Base-by-base conservation (phyloP, 2,329 filamentous ascomycete species). In the Nemania diffusa region DNA sequence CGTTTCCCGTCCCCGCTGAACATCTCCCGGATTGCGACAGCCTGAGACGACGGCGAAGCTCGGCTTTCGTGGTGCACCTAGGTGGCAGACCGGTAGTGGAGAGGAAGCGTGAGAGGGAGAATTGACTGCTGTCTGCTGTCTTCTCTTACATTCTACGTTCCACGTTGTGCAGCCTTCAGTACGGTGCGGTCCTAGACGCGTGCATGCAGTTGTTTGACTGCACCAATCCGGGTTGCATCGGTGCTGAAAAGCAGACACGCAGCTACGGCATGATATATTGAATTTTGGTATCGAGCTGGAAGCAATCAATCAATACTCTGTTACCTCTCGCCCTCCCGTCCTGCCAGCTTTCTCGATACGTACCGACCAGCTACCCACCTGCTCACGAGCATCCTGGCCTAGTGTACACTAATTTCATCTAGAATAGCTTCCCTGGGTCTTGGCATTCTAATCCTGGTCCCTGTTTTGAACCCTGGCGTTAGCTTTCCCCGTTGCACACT, bases 401-500 rank as follows among this genome's bases (percentile, higher is more conserved):
- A 20, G 34, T 26, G 57, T 60, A 26, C 46, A 26, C 22, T 50
- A 68, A 65, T 65, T 55, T 61, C 52, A 68, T 62, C 62, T 56
- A 67, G 65, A 67, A 69, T 67, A 64, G 29, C 64, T 70, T 56
- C 60, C 67, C 42, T 67, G 60, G 9, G 40, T 51, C 65, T 64
- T 70, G 68, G 62, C 62, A 13, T 37, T 6, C 32, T 32, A 44
- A 67, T 66, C 67, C 65, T 71, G 63, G 65, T 64, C 72, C 73
- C 67, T 70, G 72, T 67, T 59, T 59, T 57, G 29, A 68, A 69
- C 72, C 73, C 72, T 73, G 70, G 60, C 71, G 46, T 8, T 65
- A 68, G 68, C 68, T 71, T 66, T 70, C 72, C 68, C 74, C 69
- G 70, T 72, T 64, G 68, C 62, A 58, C 62, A 69, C 70, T 73